Conservation (phyloP, 2,329 filamentous ascomycete species). For the Epichloe sibirici region DNA sequence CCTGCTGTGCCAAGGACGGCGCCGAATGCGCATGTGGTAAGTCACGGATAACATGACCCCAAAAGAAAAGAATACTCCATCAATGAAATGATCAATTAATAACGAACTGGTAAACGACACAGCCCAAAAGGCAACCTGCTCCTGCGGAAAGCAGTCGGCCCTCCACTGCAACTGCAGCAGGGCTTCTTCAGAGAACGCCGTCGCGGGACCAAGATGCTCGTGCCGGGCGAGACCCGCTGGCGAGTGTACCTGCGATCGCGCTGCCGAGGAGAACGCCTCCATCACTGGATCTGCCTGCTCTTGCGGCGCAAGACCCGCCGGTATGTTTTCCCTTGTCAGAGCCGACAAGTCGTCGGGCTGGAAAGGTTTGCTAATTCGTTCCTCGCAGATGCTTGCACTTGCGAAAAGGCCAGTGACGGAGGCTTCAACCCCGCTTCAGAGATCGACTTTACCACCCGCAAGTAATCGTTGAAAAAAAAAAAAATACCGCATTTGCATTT, state of each 20-base stretch:
- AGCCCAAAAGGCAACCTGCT: slow-evolving; percentile 63
- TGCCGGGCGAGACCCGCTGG: slow-evolving; percentile 72
- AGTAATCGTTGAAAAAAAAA: slow-evolving; percentile 17
- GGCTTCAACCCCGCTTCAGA: slow-evolving; percentile 54
- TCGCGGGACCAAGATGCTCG: slow-evolving; percentile 65
- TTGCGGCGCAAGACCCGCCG: slow-evolving; percentile 62
- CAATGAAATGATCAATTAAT: no score
- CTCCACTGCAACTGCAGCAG: slow-evolving; percentile 80
- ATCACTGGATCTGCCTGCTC: slow-evolving; percentile 51
- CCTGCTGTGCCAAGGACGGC: slow-evolving; percentile 44
- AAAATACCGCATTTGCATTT: neutral
- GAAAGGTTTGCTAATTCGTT: slow-evolving; percentile 8
- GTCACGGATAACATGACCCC: slow-evolving; percentile 13
- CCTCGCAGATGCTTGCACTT: slow-evolving; percentile 58
- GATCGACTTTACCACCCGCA: slow-evolving; percentile 75
- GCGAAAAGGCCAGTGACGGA: slow-evolving; percentile 57
- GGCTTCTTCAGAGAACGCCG: slow-evolving; percentile 59
- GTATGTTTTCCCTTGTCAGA: slow-evolving; percentile 32
- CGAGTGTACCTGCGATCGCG: slow-evolving; percentile 69
- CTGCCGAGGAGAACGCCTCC: slow-evolving; percentile 55
- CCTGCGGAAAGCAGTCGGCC: slow-evolving; percentile 78
- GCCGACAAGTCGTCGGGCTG: neutral
- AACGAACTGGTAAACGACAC: neutral
- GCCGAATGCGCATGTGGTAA: slow-evolving; percentile 45
- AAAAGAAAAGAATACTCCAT: neutral